Base-by-base conservation (phyloP, 331 rosid species). In the Arachis monticola region DNA sequence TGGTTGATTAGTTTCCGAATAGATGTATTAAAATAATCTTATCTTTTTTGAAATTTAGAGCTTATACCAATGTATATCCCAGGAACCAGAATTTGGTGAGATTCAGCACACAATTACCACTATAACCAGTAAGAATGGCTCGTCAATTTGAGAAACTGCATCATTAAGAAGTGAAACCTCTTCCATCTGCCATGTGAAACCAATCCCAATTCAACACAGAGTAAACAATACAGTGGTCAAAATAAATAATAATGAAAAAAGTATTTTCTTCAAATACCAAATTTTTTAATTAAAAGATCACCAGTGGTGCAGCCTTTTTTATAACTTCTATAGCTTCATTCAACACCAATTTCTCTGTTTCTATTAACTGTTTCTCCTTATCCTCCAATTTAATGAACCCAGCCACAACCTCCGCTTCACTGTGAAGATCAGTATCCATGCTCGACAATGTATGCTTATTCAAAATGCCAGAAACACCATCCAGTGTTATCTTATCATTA, bases 51-150 rank as follows among this genome's bases (percentile, higher is more conserved):
- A 90, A 90, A 94, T 88, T 82, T 79, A 94, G 99, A 93, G 97
- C 96, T 90, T 92, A 92, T 94, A 94, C 97, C 99, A 85, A 94
- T 92, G 87, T 70, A 87, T 88, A 92, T 86, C 80, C 83, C 92
- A 87, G 99, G 97, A 94, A 94, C 97, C 95, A 91, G 95, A 94
- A 90, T 87, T 91, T 90, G 95, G 85, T 89, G 96, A 87, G 95
- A 96, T 89, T 91, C 96, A 90, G 97, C 97, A 77, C 97, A 88
- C 93, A 90, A 94, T 94, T 94, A 94, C 99, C 97, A 88, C 96
- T 88, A 94, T 90, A 87, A 88, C 97, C 99, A 94, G 94, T 77
- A 85, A 84, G 92, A 94, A 92, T 35, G 99, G 97, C 92, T 94
- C 92, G 82, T 94, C 97, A 79, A 94, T 88, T 74, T 88, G 99